These are phyloP conservation scores for Calophaca sinica DNA, from an alignment of 306 rosid genomes.

Conservation along the genomic window DNA sequence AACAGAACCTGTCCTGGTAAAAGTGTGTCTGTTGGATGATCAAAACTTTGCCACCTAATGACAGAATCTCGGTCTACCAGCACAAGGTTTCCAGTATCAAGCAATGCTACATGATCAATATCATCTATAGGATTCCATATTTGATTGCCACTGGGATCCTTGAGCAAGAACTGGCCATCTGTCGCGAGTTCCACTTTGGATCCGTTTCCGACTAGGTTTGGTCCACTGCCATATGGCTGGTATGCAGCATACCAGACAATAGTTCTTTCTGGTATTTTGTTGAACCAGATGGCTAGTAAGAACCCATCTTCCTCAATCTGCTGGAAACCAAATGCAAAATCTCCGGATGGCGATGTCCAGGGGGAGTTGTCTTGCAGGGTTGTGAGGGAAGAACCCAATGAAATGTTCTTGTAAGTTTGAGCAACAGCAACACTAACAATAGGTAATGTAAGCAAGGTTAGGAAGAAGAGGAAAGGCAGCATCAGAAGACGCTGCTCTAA, in stretches of 20 bases:
- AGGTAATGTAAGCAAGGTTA: constrained; percentile 19
- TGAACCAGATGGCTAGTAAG: constrained; percentile 59
- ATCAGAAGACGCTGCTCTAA: background rate
- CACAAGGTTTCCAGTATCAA: constrained; percentile 47
- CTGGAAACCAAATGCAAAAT: constrained; percentile 62
- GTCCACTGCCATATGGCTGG: constrained; percentile 10
- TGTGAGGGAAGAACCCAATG: constrained; percentile 42
- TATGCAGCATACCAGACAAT: constrained; percentile 55
- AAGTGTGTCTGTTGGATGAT: constrained; percentile 53
- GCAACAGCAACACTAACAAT: constrained; percentile 19
- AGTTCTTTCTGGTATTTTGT: constrained; percentile 49
- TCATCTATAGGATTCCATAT: constrained; percentile 25
- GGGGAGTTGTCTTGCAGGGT: constrained; percentile 8
- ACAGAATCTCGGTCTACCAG: constrained; percentile 1
- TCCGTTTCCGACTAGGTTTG: constrained; percentile 36
- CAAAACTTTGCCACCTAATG: constrained; percentile 49
- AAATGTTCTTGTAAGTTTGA: constrained; percentile 34
- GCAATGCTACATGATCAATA: constrained; percentile 39
- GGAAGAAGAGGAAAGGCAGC: background rate
- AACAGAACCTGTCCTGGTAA: constrained; percentile 49
- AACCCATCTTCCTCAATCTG: constrained; percentile 35
- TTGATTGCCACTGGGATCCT: constrained; percentile 39
- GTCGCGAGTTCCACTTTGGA: constrained; percentile 47
- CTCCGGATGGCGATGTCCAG: constrained; percentile 52
- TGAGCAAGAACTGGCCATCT: constrained; percentile 42